Percentiles rank a stretch among this genome's conserved stretches.
Evolutionary conservation across 495 filamentous ascomycete genomes (phyloP).

Genomic region (Glonium stellatum): DNA sequence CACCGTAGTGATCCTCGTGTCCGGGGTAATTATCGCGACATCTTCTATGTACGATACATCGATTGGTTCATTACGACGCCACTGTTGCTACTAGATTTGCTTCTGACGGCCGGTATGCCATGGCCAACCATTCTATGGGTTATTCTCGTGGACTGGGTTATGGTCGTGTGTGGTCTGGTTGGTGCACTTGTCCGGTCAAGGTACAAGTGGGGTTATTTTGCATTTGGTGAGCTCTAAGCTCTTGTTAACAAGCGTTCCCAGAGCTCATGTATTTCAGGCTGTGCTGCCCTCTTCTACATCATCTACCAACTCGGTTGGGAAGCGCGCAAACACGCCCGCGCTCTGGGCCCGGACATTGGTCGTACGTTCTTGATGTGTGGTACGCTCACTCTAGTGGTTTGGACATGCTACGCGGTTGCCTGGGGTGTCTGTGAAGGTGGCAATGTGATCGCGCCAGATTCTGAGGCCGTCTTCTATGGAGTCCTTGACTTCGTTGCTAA

Average conservation of each 20-base stretch:
- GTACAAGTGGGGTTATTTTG: too few relatives aligned
- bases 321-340: constrained; percentile 51
- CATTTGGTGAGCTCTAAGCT: too few relatives aligned
- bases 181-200: too few relatives aligned
- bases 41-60: constrained; percentile 68
- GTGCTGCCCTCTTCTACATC: too few relatives aligned
- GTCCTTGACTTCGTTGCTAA: constrained; percentile 57
- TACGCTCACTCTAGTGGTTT: constrained; percentile 49
- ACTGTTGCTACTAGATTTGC: constrained; percentile 51
- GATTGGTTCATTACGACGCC: constrained; percentile 53
- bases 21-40: constrained; percentile 47
- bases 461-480: constrained; percentile 63
- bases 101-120: constrained; percentile 57
- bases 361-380: constrained; percentile 48
- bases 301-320: too few relatives aligned
- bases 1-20: constrained; percentile 39
- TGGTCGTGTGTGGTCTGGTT: constrained; percentile 57
- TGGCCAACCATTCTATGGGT: constrained; percentile 59
- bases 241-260: too few relatives aligned
- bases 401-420: constrained; percentile 61
- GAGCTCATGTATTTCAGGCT: too few relatives aligned
- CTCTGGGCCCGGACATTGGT: constrained; percentile 48
- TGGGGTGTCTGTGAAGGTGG: constrained; percentile 63
- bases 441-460: constrained; percentile 58
- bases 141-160: constrained; percentile 54